These are phyloP conservation scores for Kitagawia praeruptora DNA, from an alignment of 129 eudicot species.

Conservation along the genomic window DNA sequence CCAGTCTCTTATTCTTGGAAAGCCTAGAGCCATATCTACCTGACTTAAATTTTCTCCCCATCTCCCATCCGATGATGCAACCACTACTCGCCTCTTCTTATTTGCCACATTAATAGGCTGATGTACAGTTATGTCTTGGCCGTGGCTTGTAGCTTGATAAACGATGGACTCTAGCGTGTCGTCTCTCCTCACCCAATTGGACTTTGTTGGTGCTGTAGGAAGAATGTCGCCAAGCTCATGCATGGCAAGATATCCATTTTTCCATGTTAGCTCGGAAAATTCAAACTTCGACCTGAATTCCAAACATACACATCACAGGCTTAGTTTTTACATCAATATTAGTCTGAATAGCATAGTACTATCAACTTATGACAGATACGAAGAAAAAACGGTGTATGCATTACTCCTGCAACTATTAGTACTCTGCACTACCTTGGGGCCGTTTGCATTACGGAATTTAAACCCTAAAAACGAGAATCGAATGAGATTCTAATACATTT, in stretches of 20 bases:
- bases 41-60: constrained; percentile 24
- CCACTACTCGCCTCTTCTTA: constrained; percentile 17
- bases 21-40: constrained; percentile 15
- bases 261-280: constrained; percentile 83
- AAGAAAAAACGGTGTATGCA: too few species aligned
- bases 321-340: background rate
- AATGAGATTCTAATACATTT: too few species aligned
- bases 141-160: constrained; percentile 55
- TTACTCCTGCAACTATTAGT: too few species aligned
- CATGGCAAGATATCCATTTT: constrained; percentile 68
- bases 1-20: constrained; percentile 30
- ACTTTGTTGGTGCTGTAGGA: constrained; percentile 16
- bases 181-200: constrained; percentile 27
- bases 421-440: too few species aligned
- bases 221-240: constrained; percentile 42
- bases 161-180: constrained; percentile 81
- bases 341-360: background rate
- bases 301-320: background rate
- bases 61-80: constrained; percentile 31
- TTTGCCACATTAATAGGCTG: constrained; percentile 6
- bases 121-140: constrained; percentile 21
- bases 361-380: too few species aligned
- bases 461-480: too few species aligned
- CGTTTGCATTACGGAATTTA: too few species aligned
- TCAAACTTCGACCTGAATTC: constrained; percentile 52